phyloP scores from a whole-genome alignment of 768 basidiomycete species.

The Hygrocybe punicea region DNA sequence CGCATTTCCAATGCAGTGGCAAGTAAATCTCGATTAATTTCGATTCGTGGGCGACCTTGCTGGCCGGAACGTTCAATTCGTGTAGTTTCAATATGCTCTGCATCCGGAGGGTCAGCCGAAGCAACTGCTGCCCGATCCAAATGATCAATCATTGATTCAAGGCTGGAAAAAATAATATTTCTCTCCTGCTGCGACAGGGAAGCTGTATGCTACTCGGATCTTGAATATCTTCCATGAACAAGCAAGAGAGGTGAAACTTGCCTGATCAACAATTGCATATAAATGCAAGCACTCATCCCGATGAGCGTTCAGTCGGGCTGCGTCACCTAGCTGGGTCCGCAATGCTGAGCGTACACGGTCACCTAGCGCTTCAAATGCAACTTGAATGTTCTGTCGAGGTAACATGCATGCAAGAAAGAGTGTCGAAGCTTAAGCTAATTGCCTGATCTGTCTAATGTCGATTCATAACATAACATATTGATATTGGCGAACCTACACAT shows the following conservation, averaged over 20 bases:
- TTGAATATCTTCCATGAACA: background rate
- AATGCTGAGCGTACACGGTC: background rate
- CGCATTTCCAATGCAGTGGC: conserved; percentile 17
- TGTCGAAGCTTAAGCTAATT: too few species aligned
- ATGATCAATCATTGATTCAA: background rate
- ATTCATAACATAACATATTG: too few species aligned
- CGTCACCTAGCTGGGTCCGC: background rate
- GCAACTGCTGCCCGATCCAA: conserved; percentile 1
- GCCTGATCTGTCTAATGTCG: too few species aligned
- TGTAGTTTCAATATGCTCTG: background rate
- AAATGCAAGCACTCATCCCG: background rate
- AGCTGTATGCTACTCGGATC: background rate
- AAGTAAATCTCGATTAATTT: conserved; percentile 27
- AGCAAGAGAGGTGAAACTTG: background rate
- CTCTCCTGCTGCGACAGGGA: background rate
- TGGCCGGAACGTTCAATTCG: conserved; percentile 6
- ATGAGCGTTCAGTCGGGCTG: background rate
- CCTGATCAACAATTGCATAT: background rate
- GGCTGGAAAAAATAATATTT: background rate
- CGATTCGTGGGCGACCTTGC: conserved; percentile 24
- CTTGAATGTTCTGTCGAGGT: background rate
- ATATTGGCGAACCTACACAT: too few species aligned
- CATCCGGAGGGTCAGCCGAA: conserved; percentile 8
- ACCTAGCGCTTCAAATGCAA: background rate
- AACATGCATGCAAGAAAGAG: background rate